Base-by-base conservation (phyloP, 2,329 filamentous ascomycete species). In the Kalmusia sp. region DNA sequence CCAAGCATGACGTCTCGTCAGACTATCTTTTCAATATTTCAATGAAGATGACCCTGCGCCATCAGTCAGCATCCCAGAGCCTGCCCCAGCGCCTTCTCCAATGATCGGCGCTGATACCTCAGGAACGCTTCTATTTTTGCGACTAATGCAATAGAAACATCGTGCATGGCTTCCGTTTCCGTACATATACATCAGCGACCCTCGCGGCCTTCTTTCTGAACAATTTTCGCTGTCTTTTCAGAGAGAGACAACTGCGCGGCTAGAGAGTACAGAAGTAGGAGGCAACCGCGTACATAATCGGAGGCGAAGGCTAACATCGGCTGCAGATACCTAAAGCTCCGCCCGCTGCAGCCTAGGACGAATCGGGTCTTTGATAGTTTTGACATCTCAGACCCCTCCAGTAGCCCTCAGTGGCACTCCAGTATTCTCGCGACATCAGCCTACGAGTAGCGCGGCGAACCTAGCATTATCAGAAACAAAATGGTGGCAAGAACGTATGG, bases 351-450 rank as follows among this genome's bases (percentile, higher is more conserved):
- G 52, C 47, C 67, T 71, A 71, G 58, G 19, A 63, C 69, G 15
- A 65, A 71, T 70, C 61, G 54, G 68, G 69, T 62, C 51, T 49
- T 65, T 71, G 68, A 70, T 73, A 72, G 65, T 68, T 67, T 57
- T 55, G 48, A 61, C 57, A 40, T 51, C 57, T 57, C 59, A 58
- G 63, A 49, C 67, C 69, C 68, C 67, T 70, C 69, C 55, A 54
- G 48, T 31, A 45, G 28, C 55, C 50, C 57, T 52, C 54, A 63
- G 58, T 52, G 56, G 54, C 51, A 62, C 55, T 53, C 47, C 53
- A 59, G 54, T 56, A 50, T 61, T 65, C 54, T 65, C 50, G 55
- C 55, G 52, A 59, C 58, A 58, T 50, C 67, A 64, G 58, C 61
- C 61, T 62, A 56, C 55, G 61, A 49, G 54, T 61, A 51, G 49